Percentiles rank a stretch among this genome's conserved stretches.
These are phyloP conservation scores for Aurinia saxatilis DNA, from an alignment of 345 rosid species.

Conservation along the genomic window DNA sequence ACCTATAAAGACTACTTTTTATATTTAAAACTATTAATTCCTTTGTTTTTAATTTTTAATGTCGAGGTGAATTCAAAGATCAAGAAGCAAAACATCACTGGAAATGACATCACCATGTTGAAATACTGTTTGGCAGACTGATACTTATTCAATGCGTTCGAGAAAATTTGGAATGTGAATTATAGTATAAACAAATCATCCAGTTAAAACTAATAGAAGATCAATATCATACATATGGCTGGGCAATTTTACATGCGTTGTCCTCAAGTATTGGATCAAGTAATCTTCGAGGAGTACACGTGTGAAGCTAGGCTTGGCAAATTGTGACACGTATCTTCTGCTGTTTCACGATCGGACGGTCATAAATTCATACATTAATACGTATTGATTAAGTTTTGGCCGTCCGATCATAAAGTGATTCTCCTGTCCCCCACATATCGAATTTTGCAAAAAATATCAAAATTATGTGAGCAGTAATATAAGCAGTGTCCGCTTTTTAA, in stretches of 20 bases:
- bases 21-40: too few relatives aligned
- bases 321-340: slow-evolving; percentile 2
- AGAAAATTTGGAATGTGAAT: too few relatives aligned
- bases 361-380: background rate
- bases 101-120: slow-evolving; percentile 17
- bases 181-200: too few relatives aligned
- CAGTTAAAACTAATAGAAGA: too few relatives aligned
- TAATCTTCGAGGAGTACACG: slow-evolving; percentile 28
- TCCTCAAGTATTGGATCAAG: slow-evolving; percentile 6
- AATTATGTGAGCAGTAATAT: too few relatives aligned
- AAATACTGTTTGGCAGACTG: background rate
- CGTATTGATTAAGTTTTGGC: background rate
- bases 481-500: too few relatives aligned
- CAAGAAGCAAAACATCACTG: slow-evolving; percentile 6
- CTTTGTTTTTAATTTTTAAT: too few relatives aligned
- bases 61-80: background rate
- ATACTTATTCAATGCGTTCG: background rate
- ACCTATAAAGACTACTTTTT: background rate
- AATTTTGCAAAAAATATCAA: too few relatives aligned
- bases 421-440: background rate
- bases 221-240: too few relatives aligned
- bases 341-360: slow-evolving; percentile 4
- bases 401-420: slow-evolving; percentile 6
- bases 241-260: background rate
- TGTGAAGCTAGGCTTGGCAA: slow-evolving; percentile 17